Base-by-base conservation (phyloP, 495 filamentous ascomycete genomes). In the Penicillium turbatum region DNA sequence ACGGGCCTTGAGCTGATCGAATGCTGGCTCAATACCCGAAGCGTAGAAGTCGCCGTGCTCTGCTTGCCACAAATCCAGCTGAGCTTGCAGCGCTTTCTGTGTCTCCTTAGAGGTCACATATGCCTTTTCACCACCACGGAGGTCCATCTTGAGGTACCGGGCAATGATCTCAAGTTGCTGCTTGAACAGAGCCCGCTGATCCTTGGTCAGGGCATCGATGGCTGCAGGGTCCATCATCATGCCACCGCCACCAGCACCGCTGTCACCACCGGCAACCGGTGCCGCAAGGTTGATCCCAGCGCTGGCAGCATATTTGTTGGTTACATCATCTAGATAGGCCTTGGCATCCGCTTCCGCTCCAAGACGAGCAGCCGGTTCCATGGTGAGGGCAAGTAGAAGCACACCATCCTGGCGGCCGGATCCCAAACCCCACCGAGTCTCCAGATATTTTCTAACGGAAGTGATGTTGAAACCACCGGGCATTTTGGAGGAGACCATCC, bases 201-300 rank as follows among this genome's bases (percentile, higher is more conserved):
- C 92, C 72, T 96, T 97, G 54, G 93, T 99, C 51, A 97, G 77
- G 13, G 95, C 93, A 72, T 97, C 95, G 56, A 97, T 85, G 30
- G 93, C 93, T 17, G 93, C 93, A 2, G 95, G 95, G 56, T 97
- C 93, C 95, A 99, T 97, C 86, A 97, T 92, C 93, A 99, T 97
- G 51, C 77, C 80, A 48, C 82, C 86, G 35, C 77, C 82, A 34
- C 82, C 85, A 51, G 72, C 82, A 45, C 84, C 90, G 38, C 76
- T 83, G 61, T 88, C 88, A 42, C 88, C 89, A 47, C 84, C 90
- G 39, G 90, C 81, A 8, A 83, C 71, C 2, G 87, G 86, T 7
- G 88, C 79, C 7, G 91, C 87, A 36, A 99, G 77, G 63, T 76
- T 95, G 68, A 99, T 86, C 34, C 93, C 93, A 27, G 88, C 87